Base-by-base conservation (phyloP, 371 early-diverging fungal species). In the Phascolomyces articulosus region DNA sequence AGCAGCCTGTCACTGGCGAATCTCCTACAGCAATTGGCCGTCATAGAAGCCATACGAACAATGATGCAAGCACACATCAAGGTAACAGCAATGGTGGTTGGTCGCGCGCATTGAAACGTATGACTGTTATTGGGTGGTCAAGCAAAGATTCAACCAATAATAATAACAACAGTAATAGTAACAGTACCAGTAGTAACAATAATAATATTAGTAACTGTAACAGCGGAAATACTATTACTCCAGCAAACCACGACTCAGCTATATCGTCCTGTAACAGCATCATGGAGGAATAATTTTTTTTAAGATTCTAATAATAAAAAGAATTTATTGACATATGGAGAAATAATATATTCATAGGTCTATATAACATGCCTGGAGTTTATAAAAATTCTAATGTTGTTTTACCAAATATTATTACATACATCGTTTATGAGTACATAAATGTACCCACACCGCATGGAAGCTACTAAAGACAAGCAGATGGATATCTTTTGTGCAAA, bases 91-190 rank as follows among this genome's bases (percentile, higher is more conserved):
- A 38, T 4, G 58, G 61, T 38, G 66, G 66, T 4, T 70, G 71
- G 71, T 58, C 71, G n/a, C 48, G 61, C 41, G 71, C 71, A 10
- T 59, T 71, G 21, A 67, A 67, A 58, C 64, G 72, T 1, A 67
- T 71, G 67, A 55, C 61, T 4, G 62, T 61, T 40, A 60, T 66
- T 55, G 61, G 66, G 26, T 66, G 66, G 66, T 27, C 48, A 20
- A 59, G 28, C 24, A 63, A 29, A 18, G 40, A 38, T 15, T 28
- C 54, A 2, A 21, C 29, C 7, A 54, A 54, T 15, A 67, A 24
- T 53, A 56, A n/a, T 40, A 62, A 15, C 41, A 57, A 16, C 31
- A 23, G 18, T 18, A 49, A 3, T 9, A 29, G 9, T 27, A 24
- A 34, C 24, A 55, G 26, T 48, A 34, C 16, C 58, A 58, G 21